Base-by-base conservation (phyloP, 2,329 filamentous ascomycete genomes). In the Tolypocladium ophioglossoides region DNA sequence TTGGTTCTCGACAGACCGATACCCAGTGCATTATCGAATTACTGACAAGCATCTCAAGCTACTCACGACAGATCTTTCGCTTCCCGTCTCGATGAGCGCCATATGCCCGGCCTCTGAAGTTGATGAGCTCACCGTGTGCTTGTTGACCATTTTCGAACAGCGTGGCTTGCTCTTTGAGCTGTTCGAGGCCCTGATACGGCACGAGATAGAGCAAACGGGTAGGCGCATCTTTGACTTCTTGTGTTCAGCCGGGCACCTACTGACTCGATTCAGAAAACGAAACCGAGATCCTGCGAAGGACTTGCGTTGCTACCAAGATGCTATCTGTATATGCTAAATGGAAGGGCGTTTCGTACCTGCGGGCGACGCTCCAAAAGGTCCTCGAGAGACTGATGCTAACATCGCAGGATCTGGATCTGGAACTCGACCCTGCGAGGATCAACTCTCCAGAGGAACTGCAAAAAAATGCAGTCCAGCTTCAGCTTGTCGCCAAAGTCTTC, bases 221-320 rank as follows among this genome's bases (percentile, higher is more conserved):
- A 64, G 61, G 50, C 4, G 24, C 5, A 44, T 24, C 24, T 32
- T 20, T 68, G 50, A 64, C 18, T 1, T 39, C 0, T 3, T 32
- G 30, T 34, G 44, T 27, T 48, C 18, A 18, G 27, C 18, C 18
- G 18, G 9, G 27, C 18, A 34, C 16, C 27, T 14, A 34, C 18
- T 48, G 27, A 48, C 5, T 32, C 30, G 44, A 34, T 27, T 4
- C 38, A 77, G 84, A 87, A 64, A 86, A 84, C 53, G 84, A 87
- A 62, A 78, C 83, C 1, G 84, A 87, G 61, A 74, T 87, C 24
- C 68, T 87, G 12, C 77, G 84, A n/a, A 75, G 83, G 51, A 85
- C 84, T 35, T 86, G 83, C 59, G 84, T 87, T 1, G 81, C 83
- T n/a, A 87, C 84, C 2, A 87, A 87, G 64, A 85, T 87, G 78